Evolutionary conservation across 164 flowering plant species (phyloP).

Genomic region (Vitis labrusca): DNA sequence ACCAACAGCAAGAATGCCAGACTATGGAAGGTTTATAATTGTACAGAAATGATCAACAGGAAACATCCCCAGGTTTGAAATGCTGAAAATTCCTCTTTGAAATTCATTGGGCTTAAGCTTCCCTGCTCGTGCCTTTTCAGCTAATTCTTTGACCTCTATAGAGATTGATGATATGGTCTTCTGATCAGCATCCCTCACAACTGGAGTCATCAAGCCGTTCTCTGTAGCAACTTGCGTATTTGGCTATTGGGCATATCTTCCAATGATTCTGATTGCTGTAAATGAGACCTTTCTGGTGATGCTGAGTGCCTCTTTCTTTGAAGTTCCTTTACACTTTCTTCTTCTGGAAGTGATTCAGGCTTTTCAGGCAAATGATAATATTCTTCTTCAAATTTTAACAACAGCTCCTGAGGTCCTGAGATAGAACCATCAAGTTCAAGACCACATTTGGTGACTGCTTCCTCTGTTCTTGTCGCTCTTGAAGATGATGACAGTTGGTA

Average conservation of each 20-base stretch:
- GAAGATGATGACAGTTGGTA: neutral
- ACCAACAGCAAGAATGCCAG: conserved; percentile 95
- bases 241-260: conserved; percentile 43
- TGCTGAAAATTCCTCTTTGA: conserved; percentile 98
- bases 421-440: no score
- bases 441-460: no score
- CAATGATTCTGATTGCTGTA: conserved; percentile 40
- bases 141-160: conserved; percentile 47
- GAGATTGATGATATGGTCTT: conserved; percentile 87
- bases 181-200: conserved; percentile 91
- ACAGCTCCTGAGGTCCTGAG: no score
- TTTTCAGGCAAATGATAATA: no score
- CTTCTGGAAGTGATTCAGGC: no score
- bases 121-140: conserved; percentile 61
- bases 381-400: no score
- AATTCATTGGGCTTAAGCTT: conserved; percentile 85
- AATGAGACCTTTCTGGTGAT: conserved; percentile 28
- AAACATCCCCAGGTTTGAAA: conserved; percentile 98
- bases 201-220: conserved; percentile 91
- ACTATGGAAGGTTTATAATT: conserved; percentile 98
- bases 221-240: conserved; percentile 92
- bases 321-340: no score
- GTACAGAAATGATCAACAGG: conserved; percentile 96
- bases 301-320: conserved; percentile 1
- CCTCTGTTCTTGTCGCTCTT: neutral